Evolutionary conservation across 768 basidiomycete genomes (phyloP).

Genomic region (Hygrophorus pudorinus): DNA sequence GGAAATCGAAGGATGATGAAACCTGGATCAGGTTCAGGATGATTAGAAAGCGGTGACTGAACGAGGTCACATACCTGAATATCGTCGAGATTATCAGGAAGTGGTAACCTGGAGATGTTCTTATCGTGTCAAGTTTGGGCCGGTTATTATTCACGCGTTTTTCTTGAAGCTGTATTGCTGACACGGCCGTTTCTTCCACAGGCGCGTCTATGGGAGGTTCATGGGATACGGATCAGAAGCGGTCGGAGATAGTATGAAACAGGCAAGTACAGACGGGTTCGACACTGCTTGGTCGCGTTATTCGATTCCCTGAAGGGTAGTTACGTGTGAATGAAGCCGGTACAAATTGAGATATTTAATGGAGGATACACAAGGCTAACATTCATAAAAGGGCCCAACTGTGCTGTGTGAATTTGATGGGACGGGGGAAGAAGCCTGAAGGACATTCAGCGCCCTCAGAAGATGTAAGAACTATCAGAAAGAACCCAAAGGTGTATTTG

Average conservation of each 20-base stretch:
- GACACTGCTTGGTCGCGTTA: not conserved
- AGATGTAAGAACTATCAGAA: conserved; percentile 4
- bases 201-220: too few relatives aligned
- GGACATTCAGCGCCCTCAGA: conserved; percentile 11
- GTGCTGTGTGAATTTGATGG: conserved; percentile 15
- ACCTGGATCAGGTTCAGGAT: conserved; percentile 30
- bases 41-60: conserved; percentile 19
- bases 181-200: too few relatives aligned
- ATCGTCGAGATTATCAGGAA: conserved; percentile 16
- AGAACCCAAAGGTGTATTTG: not conserved
- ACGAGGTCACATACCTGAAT: conserved; percentile 22
- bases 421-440: conserved; percentile 10
- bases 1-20: conserved; percentile 23
- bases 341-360: conserved; percentile 18
- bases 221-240: not conserved
- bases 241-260: not conserved
- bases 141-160: not conserved
- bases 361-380: conserved; percentile 14
- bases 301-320: conserved; percentile 1
- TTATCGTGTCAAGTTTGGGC: not conserved
- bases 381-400: conserved; percentile 23
- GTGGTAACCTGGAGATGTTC: not conserved
- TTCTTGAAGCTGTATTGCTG: not conserved
- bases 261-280: not conserved
- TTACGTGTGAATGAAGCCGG: not conserved